Conservation (phyloP, 352 stramenopile species). For the Globisporangium nagaii region DNA sequence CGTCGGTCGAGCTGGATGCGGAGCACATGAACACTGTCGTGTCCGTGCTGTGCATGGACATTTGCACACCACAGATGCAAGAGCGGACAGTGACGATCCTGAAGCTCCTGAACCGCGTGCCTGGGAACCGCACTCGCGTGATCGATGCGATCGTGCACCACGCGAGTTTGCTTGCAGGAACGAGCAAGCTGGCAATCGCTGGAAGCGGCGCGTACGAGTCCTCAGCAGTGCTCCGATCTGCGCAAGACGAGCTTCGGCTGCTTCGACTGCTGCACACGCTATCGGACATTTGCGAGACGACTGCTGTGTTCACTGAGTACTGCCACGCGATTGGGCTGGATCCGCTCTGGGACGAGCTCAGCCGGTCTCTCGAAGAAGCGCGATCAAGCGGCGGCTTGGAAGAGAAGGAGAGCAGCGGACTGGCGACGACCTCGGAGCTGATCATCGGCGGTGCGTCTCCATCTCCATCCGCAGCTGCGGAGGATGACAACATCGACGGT, state of each 20-base stretch:
- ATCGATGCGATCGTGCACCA: conserved; percentile 66
- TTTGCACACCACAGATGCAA: conserved; percentile 80
- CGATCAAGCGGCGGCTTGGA: conserved; percentile 70
- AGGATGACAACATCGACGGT: conserved; percentile 61
- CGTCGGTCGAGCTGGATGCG: conserved; percentile 49
- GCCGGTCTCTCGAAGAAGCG: conserved; percentile 67
- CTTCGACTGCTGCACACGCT: conserved; percentile 95
- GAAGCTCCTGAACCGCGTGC: conserved; percentile 68
- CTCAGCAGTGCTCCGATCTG: conserved; percentile 69
- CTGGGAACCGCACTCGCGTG: conserved; percentile 50
- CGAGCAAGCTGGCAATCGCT: conserved; percentile 12
- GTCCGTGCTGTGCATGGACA: conserved; percentile 66
- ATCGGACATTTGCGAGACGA: conserved; percentile 76
- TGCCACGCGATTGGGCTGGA: conserved; percentile 67
- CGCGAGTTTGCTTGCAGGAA: conserved; percentile 37
- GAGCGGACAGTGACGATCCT: conserved; percentile 74
- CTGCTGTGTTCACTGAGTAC: conserved; percentile 61
- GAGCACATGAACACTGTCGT: conserved; percentile 54
- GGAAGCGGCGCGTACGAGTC: conserved; percentile 36
- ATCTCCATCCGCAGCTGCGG: conserved; percentile 30
- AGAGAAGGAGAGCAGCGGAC: conserved; percentile 25
- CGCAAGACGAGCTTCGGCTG: conserved; percentile 92
- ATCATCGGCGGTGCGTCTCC: background rate
- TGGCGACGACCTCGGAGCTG: background rate
- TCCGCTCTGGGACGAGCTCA: conserved; percentile 73